Percentiles rank a stretch among this genome's conserved stretches.
phyloP scores from a whole-genome alignment of 495 filamentous ascomycete genomes.

The Daldinia loculata region DNA sequence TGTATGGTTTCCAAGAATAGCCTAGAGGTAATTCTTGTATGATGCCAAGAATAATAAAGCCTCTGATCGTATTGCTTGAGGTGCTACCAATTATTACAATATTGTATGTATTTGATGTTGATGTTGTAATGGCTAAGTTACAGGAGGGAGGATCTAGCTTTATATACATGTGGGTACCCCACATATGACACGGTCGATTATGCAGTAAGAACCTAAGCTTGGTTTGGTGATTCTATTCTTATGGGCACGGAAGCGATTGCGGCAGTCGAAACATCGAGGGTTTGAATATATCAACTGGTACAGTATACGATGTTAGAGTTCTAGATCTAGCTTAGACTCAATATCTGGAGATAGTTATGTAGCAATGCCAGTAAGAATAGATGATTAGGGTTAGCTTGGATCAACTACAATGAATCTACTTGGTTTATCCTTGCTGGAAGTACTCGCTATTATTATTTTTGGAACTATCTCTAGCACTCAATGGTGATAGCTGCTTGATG shows the following conservation, averaged over 20 bases:
- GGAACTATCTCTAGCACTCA: not conserved
- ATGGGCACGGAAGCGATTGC: not conserved
- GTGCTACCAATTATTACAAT: too few relatives aligned
- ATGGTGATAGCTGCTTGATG: not conserved
- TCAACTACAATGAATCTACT: not conserved
- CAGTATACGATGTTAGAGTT: not conserved
- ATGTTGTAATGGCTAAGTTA: too few relatives aligned
- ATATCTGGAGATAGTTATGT: not conserved
- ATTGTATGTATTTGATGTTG: too few relatives aligned
- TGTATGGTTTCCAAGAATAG: too few relatives aligned
- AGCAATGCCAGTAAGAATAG: not conserved
- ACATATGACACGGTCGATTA: too few relatives aligned
- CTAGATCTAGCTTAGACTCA: not conserved
- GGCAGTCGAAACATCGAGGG: not conserved
- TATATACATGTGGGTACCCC: too few relatives aligned
- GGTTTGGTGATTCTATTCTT: not conserved
- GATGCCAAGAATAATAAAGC: too few relatives aligned
- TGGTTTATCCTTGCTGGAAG: not conserved
- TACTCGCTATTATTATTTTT: not conserved
- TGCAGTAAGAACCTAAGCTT: slow-evolving; percentile 1
- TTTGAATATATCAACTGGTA: not conserved
- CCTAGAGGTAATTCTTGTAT: too few relatives aligned
- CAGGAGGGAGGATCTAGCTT: too few relatives aligned
- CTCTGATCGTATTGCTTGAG: too few relatives aligned
- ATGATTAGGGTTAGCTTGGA: not conserved